A percentile compares a stretch with the other conserved stretches of the same genome.
phyloP scores from a whole-genome alignment of 495 filamentous ascomycete genomes.

The Xylaria sp. region DNA sequence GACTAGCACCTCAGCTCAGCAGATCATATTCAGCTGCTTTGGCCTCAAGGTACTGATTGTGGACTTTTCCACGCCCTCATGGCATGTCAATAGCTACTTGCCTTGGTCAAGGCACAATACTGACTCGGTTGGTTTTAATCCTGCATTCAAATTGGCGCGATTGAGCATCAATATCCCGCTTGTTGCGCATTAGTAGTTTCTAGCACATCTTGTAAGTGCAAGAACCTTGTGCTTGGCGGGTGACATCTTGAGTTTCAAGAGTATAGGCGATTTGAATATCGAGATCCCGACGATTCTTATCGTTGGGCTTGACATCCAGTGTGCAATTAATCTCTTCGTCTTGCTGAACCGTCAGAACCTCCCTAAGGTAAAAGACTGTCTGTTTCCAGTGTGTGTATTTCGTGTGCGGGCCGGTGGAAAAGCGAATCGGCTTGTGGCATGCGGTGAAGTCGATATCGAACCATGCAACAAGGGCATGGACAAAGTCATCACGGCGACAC shows the following conservation, averaged over 20 bases:
- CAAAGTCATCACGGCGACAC: conserved; percentile 81
- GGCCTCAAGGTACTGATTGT: background rate
- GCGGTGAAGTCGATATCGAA: conserved; percentile 98
- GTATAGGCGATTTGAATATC: conserved; percentile 89
- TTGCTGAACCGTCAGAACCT: conserved; percentile 83
- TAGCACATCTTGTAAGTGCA: conserved; percentile 91
- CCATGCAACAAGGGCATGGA: conserved; percentile 96
- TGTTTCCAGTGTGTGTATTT: conserved; percentile 97
- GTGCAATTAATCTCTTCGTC: conserved; percentile 74
- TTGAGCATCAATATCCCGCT: background rate
- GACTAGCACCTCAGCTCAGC: background rate
- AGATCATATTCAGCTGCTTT: background rate
- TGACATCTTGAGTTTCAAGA: conserved; percentile 75
- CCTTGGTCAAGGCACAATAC: conserved; percentile 11
- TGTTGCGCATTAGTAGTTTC: background rate
- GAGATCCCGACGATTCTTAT: conserved; percentile 91
- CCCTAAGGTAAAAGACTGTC: conserved; percentile 87
- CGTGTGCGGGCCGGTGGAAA: conserved; percentile 87
- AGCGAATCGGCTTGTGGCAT: conserved; percentile 85
- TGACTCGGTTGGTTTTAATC: background rate
- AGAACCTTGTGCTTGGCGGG: conserved; percentile 68
- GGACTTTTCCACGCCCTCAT: background rate
- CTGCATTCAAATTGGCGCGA: background rate
- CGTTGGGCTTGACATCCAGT: conserved; percentile 85
- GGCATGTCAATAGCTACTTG: background rate